Conservation (phyloP, 1,284 basidiomycete genomes). For the Erythrobasidium hasegawianum region DNA sequence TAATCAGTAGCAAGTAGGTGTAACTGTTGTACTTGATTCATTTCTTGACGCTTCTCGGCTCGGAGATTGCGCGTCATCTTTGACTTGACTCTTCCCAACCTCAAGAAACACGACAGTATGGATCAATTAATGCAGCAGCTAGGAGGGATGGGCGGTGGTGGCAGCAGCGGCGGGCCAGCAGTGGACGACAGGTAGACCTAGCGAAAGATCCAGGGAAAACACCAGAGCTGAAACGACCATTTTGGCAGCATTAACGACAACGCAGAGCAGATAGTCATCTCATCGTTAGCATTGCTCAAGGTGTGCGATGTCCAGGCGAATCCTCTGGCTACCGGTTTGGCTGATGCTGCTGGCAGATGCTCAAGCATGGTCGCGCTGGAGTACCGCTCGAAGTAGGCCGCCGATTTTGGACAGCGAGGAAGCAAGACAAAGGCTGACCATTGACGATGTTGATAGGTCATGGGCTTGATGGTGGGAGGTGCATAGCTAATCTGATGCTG, state of each 20-base stretch:
- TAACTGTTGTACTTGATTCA: no score
- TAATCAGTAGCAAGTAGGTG: no score
- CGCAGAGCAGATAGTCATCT: constrained; percentile 94
- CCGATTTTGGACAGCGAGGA: no score
- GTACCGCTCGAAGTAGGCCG: constrained; percentile 95
- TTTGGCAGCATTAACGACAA: constrained; percentile 45
- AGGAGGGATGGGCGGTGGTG: constrained; percentile 21
- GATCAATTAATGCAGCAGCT: constrained; percentile 35
- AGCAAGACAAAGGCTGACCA: neutral
- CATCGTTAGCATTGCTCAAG: constrained; percentile 86
- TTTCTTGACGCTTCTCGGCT: no score
- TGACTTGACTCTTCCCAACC: no score
- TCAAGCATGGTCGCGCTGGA: constrained; percentile 97
- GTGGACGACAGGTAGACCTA: constrained; percentile 14
- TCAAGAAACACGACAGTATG: neutral
- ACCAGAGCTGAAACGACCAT: constrained; percentile 17
- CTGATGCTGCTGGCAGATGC: constrained; percentile 67
- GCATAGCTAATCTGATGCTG: neutral
- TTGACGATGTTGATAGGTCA: neutral
- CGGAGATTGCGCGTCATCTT: no score
- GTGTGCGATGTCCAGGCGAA: constrained; percentile 51
- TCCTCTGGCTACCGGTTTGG: neutral
- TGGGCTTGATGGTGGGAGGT: constrained; percentile 93
- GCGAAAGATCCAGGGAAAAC: neutral
- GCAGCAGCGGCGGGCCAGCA: constrained; percentile 14